Evolutionary conservation across 805 yeast species (phyloP).

Genomic region (Zygosaccharomyces gambellarensis): DNA sequence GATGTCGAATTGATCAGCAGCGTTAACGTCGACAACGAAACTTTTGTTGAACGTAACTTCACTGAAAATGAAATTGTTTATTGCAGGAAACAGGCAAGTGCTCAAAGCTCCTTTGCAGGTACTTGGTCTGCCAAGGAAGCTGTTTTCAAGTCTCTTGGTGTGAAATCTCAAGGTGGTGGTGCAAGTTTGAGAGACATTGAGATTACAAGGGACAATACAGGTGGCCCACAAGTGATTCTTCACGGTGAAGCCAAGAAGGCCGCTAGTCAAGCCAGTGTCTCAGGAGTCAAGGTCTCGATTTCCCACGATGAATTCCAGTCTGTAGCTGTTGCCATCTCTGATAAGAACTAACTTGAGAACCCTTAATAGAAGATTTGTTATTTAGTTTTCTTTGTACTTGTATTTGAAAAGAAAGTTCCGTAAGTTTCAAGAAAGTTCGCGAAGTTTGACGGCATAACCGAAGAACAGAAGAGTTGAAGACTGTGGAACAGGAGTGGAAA

Average conservation of each 20-base stretch:
- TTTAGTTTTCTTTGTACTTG: background rate
- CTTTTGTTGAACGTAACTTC: constrained; percentile 89
- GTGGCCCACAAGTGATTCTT: constrained; percentile 78
- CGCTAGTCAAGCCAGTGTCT: constrained; percentile 67
- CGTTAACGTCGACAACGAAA: constrained; percentile 80
- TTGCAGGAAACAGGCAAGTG: constrained; percentile 67
- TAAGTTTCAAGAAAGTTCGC: background rate
- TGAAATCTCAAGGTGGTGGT: constrained; percentile 87
- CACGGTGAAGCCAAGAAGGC: constrained; percentile 71
- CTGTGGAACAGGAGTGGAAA: too few species aligned
- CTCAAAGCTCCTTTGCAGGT: constrained; percentile 91
- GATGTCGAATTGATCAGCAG: constrained; percentile 88
- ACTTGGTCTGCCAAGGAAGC: constrained; percentile 99
- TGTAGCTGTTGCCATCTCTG: constrained; percentile 84
- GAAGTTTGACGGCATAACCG: background rate
- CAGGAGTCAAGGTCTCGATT: constrained; percentile 76
- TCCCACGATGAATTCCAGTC: constrained; percentile 97
- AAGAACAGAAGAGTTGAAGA: too few species aligned
- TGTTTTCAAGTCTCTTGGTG: constrained; percentile 91
- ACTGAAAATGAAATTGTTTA: constrained; percentile 74
- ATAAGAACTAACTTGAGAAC: constrained; percentile 14
- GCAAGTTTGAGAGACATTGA: constrained; percentile 91
- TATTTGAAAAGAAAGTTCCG: background rate
- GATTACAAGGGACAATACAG: constrained; percentile 63
- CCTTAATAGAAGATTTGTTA: background rate